Base-by-base conservation (phyloP, 1,139 yeast genomes). In the Yamadazyma oceani region DNA sequence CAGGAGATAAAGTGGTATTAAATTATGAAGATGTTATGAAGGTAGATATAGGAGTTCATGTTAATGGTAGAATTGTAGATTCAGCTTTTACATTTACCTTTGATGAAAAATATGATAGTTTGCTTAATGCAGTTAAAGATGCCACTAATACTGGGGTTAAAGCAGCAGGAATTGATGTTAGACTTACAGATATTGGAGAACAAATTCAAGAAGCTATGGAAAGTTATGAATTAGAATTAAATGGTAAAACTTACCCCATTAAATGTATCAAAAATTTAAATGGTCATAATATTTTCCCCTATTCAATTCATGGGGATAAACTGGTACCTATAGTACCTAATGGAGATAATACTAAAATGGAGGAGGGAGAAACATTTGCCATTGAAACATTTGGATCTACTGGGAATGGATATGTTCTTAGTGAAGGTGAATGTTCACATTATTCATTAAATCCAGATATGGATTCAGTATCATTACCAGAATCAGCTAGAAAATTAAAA, bases 201-300 rank as follows among this genome's bases (percentile, higher is more conserved):
- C 95, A 95, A 3, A 79, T 92, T 43, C 97, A 92, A 63, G 99
- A 92, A 59, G 92, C 86, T 31, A 92, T 92, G 99, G 98, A 92
- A 63, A 82, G 94, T 31, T 86, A 90, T 61, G 98, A 92, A 62
- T 78, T 92, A 47, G 97, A 90, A 58, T 70, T 89, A 31, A 80
- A 88, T 54, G 98, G 98, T 29, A 83, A 87, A 57, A 73, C 82
- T 0, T 81, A 78, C 56, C 97, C 92, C 4, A 80, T 92, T 54
- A 89, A 87, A 61, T 82, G 95, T 50, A 90, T 95, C 52, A 77
- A 94, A 49, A 92, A 92, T 65, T 78, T 92, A 58, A 86, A 89
- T 60, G 99, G 99, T 32, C 99, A 92, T 67, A 89, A 82, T 57
- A 94, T 92, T 52, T 82, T 78, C 26, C 90, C 83, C 39, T 89